Percentiles rank a stretch among this genome's conserved stretches.
Evolutionary conservation across 2,329 filamentous ascomycete species (phyloP).

Genomic region (Diaporthe helianthi): DNA sequence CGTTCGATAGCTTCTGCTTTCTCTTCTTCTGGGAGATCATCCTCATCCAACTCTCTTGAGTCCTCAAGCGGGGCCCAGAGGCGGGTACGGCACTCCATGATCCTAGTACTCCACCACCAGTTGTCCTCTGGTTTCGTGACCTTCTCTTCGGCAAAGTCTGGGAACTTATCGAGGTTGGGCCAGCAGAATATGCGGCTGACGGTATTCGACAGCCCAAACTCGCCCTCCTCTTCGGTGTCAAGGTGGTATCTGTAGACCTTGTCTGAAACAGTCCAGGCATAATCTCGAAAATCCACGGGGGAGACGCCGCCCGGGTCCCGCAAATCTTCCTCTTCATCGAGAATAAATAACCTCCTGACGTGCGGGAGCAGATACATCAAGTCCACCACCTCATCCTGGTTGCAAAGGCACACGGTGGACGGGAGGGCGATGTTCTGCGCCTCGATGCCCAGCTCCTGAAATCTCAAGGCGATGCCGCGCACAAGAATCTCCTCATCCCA

Average conservation of each 20-base stretch:
- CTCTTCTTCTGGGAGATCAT: background rate
- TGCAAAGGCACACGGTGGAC: background rate
- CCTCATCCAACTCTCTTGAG: background rate
- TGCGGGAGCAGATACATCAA: constrained; percentile 11
- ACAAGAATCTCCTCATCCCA: constrained; percentile 10
- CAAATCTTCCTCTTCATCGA: background rate
- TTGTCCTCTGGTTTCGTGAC: background rate
- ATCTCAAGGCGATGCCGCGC: background rate
- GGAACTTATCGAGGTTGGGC: constrained; percentile 44
- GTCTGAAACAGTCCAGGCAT: constrained; percentile 45
- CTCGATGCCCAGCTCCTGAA: constrained; percentile 30
- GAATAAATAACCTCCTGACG: constrained; percentile 8
- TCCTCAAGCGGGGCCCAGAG: background rate
- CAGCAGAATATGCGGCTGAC: constrained; percentile 42
- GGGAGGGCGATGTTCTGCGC: background rate
- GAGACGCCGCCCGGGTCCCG: background rate
- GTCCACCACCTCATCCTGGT: constrained; percentile 25
- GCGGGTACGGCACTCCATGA: background rate
- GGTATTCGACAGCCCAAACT: constrained; percentile 39
- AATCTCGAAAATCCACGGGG: background rate
- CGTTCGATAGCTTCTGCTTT: background rate
- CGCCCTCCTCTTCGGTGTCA: constrained; percentile 39
- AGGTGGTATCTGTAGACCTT: constrained; percentile 40
- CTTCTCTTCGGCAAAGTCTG: constrained; percentile 40
- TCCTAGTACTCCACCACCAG: background rate